phyloP scores from a whole-genome alignment of 352 stramenopile genomes.

The Phytopythium oedochilum region DNA sequence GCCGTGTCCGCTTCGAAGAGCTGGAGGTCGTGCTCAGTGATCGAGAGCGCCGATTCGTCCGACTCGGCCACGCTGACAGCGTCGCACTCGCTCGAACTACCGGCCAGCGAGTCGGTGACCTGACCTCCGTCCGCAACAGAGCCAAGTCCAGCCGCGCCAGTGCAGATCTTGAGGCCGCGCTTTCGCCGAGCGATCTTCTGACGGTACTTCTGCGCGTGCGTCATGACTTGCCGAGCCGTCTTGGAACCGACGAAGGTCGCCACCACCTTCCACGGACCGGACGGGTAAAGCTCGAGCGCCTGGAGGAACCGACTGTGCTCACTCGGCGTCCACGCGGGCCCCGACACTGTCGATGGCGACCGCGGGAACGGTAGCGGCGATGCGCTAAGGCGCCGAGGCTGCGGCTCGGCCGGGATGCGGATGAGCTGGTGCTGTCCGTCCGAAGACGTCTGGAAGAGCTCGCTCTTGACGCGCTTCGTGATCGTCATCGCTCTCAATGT shows the following conservation, averaged over 20 bases:
- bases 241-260: conserved; percentile 26
- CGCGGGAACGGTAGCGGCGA: not conserved
- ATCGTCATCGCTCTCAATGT: conserved; percentile 22
- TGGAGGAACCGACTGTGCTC: conserved; percentile 30
- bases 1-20: not conserved
- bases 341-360: conserved; percentile 7
- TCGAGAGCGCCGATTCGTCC: not conserved
- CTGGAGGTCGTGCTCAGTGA: conserved; percentile 1
- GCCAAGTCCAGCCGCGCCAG: not conserved
- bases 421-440: conserved; percentile 7
- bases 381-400: not conserved
- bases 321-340: conserved; percentile 20
- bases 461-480: conserved; percentile 22
- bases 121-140: not conserved
- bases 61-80: not conserved
- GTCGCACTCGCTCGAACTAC: not conserved
- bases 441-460: conserved; percentile 15
- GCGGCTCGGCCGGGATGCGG: not conserved
- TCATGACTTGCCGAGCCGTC: conserved; percentile 28
- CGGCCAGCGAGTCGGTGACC: no score
- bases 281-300: conserved; percentile 21
- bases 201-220: conserved; percentile 41
- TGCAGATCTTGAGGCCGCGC: conserved; percentile 18
- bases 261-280: conserved; percentile 23
- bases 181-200: conserved; percentile 32